Evolutionary conservation across 192 early-diverging fungal species (phyloP).

Genomic region (Phycomyces blakesleeanus): DNA sequence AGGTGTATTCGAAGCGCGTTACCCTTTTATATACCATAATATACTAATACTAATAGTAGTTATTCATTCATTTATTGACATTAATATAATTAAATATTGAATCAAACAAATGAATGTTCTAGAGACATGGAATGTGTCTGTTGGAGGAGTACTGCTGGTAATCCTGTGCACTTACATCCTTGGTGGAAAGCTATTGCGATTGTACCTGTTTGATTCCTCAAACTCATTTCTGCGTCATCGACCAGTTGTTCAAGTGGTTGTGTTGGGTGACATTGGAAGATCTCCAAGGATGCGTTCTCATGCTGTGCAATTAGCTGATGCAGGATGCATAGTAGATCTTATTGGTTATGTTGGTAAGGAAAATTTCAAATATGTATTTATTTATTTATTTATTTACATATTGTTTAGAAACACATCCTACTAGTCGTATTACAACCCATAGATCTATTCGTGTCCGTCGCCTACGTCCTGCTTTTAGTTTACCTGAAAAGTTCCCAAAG

Average conservation of each 20-base stretch:
- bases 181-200: conserved; percentile 9
- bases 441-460: conserved; percentile 48
- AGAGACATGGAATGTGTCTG: conserved; percentile 7
- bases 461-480: conserved; percentile 44
- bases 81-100: no score
- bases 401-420: conserved; percentile 29
- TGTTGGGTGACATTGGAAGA: conserved; percentile 81
- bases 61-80: no score
- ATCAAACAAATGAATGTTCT: no score
- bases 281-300: conserved; percentile 94
- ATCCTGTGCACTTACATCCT: conserved; percentile 20
- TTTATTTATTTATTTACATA: conserved; percentile 27
- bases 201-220: conserved; percentile 14
- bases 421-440: conserved; percentile 28
- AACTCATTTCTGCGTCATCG: conserved; percentile 9
- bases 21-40: no score
- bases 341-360: conserved; percentile 73
- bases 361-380: no score
- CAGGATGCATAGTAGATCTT: conserved; percentile 71
- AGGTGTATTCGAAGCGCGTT: no score
- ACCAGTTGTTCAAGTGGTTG: conserved; percentile 48
- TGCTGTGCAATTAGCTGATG: conserved; percentile 67
- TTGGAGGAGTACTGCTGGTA: conserved; percentile 7
- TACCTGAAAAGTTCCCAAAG: conserved; percentile 54
- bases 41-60: no score